Evolutionary conservation across 108 stramenopile genomes (phyloP), one percentile per base, ranked within the genome.

Genomic region (Thalassiosira profunda): DNA sequence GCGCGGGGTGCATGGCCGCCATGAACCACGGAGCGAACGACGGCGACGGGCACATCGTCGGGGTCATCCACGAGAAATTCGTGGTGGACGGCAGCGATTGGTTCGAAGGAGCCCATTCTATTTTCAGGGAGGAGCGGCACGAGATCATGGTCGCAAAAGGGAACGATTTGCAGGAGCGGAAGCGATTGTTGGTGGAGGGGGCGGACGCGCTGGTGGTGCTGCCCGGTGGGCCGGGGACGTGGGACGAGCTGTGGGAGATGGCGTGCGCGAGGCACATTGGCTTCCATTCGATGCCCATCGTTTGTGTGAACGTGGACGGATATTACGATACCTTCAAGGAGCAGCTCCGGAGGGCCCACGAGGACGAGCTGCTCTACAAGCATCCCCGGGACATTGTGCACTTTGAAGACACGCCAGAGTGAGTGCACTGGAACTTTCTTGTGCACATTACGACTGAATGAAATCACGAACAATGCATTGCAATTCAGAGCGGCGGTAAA

Each of bases 221-320:
- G 58, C 98, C 98, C 12, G 98, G 98, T 6, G 98, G 98, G 4
- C 90, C 95, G 5, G 95, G 95, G 31, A 96, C 95, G 3, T 96
- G 88, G 86, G 95, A 96, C 67, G 95, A 94, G 79, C 61, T 94
- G 25, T 92, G 91, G 94, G 94, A 95, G 75, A 92, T 92, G 91
- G 94, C 90, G 9, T 95, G 94, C 77, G 87, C 89, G 0, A 72
- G 87, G n/a, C 84, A 92, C 38, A 63, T 95, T 34, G 87, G 87
- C 3, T 68, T 95, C 31, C 59, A 80, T 33, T 28, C 60, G 2
- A 58, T 92, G 35, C 94, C 94, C 9, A 95, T 95, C 53, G 94
- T 95, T 11, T 90, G 89, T 53, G 84, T 95, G 60, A 91, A 92
- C 66, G 84, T 92, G 10, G 81, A 95, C 60, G 86, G 86, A 8